phyloP scores from a whole-genome alignment of 768 basidiomycete species.

The Phaffia australis region DNA sequence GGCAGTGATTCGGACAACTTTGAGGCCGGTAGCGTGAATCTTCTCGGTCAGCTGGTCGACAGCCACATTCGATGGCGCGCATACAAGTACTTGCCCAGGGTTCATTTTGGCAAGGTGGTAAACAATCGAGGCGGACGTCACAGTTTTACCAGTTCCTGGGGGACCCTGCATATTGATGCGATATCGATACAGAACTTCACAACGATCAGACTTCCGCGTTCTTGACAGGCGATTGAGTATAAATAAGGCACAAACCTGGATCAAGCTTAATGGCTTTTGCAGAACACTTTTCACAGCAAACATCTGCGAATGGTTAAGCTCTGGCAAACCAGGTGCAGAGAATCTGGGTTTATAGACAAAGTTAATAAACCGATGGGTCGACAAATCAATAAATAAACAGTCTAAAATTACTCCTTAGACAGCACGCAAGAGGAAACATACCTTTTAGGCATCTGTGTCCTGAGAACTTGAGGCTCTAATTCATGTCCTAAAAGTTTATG shows the following conservation, averaged over 20 bases:
- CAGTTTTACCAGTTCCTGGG: conserved; percentile 97
- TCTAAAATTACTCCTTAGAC: conserved; percentile 43
- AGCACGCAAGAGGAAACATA: conserved; percentile 66
- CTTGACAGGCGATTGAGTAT: not conserved
- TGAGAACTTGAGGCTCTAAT: conserved; percentile 73
- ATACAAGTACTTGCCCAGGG: conserved; percentile 95
- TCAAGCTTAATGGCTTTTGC: conserved; percentile 93
- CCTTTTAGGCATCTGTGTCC: conserved; percentile 34
- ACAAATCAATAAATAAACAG: too few relatives aligned
- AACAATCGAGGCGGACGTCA: conserved; percentile 96
- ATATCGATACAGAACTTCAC: not conserved
- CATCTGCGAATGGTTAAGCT: conserved; percentile 99
- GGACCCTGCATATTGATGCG: conserved; percentile 49
- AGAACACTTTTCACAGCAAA: conserved; percentile 98
- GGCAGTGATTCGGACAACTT: conserved; percentile 93
- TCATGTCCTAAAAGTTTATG: conserved; percentile 98
- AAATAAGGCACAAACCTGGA: conserved; percentile 49
- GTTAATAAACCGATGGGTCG: not conserved
- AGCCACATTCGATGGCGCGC: conserved; percentile 97
- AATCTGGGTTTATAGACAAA: conserved; percentile 45
- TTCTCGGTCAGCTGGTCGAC: conserved; percentile 99
- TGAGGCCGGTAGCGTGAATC: conserved; percentile 96
- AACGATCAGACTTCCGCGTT: not conserved
- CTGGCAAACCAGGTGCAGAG: conserved; percentile 91
- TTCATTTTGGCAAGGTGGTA: conserved; percentile 99